Evolutionary conservation across 129 eudicot genomes (phyloP).

Genomic region (Centella asiatica): DNA sequence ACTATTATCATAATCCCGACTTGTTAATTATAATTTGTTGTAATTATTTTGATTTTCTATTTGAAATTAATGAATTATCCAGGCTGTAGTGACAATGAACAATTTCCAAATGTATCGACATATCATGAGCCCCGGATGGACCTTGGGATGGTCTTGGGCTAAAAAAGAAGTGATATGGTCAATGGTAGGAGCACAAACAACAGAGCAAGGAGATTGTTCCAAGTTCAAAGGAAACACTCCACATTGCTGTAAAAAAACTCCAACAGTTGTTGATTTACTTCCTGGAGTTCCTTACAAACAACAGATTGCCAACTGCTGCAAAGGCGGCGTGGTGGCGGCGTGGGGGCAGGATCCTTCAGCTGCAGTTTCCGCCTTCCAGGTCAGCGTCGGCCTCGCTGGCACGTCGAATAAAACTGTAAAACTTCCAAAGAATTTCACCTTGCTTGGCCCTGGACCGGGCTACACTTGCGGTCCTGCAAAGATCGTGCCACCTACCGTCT

Average conservation of each 20-base stretch:
- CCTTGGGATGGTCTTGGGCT: conserved; percentile 72
- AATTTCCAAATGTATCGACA: conserved; percentile 84
- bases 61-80: neutral
- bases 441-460: conserved; percentile 75
- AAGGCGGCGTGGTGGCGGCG: conserved; percentile 66
- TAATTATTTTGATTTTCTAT: too few species aligned
- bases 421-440: conserved; percentile 62
- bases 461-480: conserved; percentile 85
- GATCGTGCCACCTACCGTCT: conserved; percentile 68
- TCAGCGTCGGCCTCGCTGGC: conserved; percentile 74
- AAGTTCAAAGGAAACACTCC: conserved; percentile 68
- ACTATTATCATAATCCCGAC: too few species aligned
- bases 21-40: too few species aligned
- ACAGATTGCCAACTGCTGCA: conserved; percentile 69
- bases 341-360: conserved; percentile 75
- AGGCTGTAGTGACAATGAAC: conserved; percentile 75
- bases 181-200: conserved; percentile 80
- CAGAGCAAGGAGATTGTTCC: conserved; percentile 85
- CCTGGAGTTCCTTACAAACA: conserved; percentile 86
- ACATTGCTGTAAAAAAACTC: conserved; percentile 63
- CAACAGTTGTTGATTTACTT: conserved; percentile 68
- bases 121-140: conserved; percentile 78
- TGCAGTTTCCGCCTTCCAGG: conserved; percentile 72
- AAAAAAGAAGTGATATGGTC: conserved; percentile 86
- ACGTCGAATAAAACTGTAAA: conserved; percentile 74